Base-by-base conservation (phyloP, 306 rosid genomes). In the Crotalaria pallida region DNA sequence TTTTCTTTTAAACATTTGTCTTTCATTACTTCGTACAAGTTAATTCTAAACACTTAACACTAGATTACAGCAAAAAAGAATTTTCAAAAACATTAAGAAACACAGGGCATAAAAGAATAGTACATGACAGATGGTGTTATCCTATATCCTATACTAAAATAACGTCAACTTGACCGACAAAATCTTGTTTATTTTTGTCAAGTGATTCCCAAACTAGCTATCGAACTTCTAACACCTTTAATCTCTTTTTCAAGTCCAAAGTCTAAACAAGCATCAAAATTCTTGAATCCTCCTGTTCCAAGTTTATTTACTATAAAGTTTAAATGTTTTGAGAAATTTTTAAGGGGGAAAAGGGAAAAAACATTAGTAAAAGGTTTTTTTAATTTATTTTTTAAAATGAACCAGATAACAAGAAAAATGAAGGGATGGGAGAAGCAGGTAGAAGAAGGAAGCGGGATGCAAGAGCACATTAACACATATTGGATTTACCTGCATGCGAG, bases 401-500 rank as follows among this genome's bases (percentile, higher is more conserved):
- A 51, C 5, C 57, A 52, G 8, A 52, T 31, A 73, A 36, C 23
- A 41, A 58, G 56, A 15, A 12, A 11, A 26, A 57, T 11, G 50
- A 23, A 59, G 13, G n/a, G 41, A 34, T 2, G 22, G 34, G 21
- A 7, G 10, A 7, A 13, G 44, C 12, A 51, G 15, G 10, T 48
- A n/a, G 71, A 68, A 38, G n/a, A 44, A 56, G 58, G 67, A 45
- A 50, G 18, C 52, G 58, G 48, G 18, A 44, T 3, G 41, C 41
- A 38, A 52, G 8, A 26, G 26, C n/a, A n/a, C n/a, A n/a, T n/a
- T n/a, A n/a, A n/a, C n/a, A n/a, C n/a, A n/a, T n/a, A n/a, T n/a
- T n/a, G n/a, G n/a, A n/a, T 58, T 73, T 84, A 93, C 98, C 98
- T 94, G 97, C 97, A 94, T 87, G 49, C 98, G 94, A 0, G 92